phyloP scores from a whole-genome alignment of 1,284 basidiomycete genomes.

The Hortiboletus rubellus region DNA sequence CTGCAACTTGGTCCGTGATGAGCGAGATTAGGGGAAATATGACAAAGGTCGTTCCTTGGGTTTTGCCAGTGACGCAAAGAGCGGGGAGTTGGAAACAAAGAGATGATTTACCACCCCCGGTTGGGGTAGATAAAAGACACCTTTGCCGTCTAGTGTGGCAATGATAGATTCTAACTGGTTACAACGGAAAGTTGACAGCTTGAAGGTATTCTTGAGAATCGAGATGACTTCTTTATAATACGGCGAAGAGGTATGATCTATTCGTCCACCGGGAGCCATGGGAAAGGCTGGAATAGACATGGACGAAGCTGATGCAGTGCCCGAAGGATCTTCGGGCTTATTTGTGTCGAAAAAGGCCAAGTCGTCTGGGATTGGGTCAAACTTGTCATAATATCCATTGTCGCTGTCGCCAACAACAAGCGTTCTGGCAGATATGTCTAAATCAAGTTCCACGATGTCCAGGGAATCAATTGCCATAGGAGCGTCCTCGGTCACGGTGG shows the following conservation, averaged over 20 bases:
- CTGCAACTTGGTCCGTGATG: slow-evolving; percentile 87
- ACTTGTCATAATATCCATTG: slow-evolving; percentile 32
- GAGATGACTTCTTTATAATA: slow-evolving; percentile 62
- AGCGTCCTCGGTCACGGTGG: slow-evolving; percentile 1
- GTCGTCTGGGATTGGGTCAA: slow-evolving; percentile 28
- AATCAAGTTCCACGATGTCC: slow-evolving; percentile 16
- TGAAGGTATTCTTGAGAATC: slow-evolving; percentile 68
- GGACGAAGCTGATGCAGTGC: slow-evolving; percentile 5
- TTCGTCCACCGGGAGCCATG: slow-evolving; percentile 4
- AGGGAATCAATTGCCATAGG: slow-evolving; percentile 8
- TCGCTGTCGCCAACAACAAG: slow-evolving; percentile 30
- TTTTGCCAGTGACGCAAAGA: slow-evolving; percentile 70
- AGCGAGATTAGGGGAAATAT: slow-evolving; percentile 89
- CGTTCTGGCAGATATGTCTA: slow-evolving; percentile 21
- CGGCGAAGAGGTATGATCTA: slow-evolving; percentile 36
- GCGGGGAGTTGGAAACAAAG: slow-evolving; percentile 89
- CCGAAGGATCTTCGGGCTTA: slow-evolving; percentile 1
- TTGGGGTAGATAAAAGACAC: slow-evolving; percentile 92
- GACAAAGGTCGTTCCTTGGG: slow-evolving; percentile 86
- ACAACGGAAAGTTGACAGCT: slow-evolving; percentile 67
- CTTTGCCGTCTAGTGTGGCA: slow-evolving; percentile 75
- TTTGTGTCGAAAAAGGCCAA: slow-evolving; percentile 17
- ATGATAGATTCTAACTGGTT: slow-evolving; percentile 91
- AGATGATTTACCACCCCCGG: slow-evolving; percentile 88
- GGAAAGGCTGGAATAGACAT: slow-evolving; percentile 1